Base-by-base conservation (phyloP, 2,329 filamentous ascomycete genomes). In the Juglanconis sp. region DNA sequence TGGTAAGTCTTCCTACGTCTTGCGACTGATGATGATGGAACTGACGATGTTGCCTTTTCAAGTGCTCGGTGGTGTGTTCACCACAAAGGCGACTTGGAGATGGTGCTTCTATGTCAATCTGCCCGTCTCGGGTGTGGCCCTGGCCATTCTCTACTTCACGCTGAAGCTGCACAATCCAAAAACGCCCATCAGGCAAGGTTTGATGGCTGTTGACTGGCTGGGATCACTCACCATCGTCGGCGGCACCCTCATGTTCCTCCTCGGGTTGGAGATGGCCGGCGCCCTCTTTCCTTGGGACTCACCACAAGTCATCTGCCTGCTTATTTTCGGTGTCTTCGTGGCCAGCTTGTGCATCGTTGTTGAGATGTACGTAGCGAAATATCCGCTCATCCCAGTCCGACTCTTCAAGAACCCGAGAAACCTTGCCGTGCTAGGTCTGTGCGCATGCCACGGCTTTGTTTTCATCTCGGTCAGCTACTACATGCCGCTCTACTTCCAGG, bases 401-500 rank as follows among this genome's bases (percentile, higher is more conserved):
- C 74, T 91, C 0, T 89, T 91, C 72, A 73, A 72, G 1, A 74
- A 77, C 15, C 67, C 73, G 36, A 84, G 86, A 1, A 87, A 84
- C 57, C 69, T 84, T 10, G 87, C 87, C 0, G 76, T 79, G 4
- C 78, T 88, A n/a, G 67, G 64, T 3, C 72, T 80, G 3, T 73
- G 70, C 42, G 76, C 79, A 54, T 74, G 76, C 59, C 79, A 83
- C 62, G 75, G 74, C 0, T 76, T 86, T 67, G 81, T 85, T 38
- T 89, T 88, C 71, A 87, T 89, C 46, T 84, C 81, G 0, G 79
- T 79, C 1, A 83, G 86, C 53, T 92, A 90, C 72, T 92, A 89
- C 67, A 76, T 92, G 32, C 90, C 90, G 0, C 78, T 92, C 0
- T 92, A 88, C 72, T 87, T 91, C 57, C 90, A 93, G 69, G 81